Evolutionary conservation across 2,329 filamentous ascomycete species (phyloP), one percentile per base, ranked within the genome.

Genomic region (Xylariales sp.): DNA sequence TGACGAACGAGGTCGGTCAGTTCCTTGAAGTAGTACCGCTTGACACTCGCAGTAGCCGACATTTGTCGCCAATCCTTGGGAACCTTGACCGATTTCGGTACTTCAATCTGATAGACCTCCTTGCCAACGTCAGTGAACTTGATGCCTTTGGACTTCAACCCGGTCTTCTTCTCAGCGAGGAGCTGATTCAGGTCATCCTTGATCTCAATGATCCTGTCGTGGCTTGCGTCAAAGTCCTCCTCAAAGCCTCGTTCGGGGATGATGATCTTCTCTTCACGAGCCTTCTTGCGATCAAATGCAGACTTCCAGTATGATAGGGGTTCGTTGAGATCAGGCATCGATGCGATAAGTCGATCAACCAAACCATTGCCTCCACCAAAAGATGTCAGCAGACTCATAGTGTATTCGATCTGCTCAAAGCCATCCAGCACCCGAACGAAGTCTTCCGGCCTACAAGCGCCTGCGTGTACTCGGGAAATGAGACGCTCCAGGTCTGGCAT

Each of bases 361-460:
- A 97, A 75, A 3, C 88, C 86, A 37, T 88, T 84, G 3, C 84
- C 86, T n/a, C 82, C 78, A 40, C 83, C 80, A 53, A 86, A 86
- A 7, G 82, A 75, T 34, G 76, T 73, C 1, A 97, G 74, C 16
- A 97, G 73, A 38, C 80, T 78, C 75, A 95, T 88, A 1, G 90
- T 95, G 60, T 95, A 93, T 48, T 96, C 89, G 33, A 98, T 97
- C 63, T 96, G 91, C 67, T 97, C 93, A 53, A 96, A 98, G 0
- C 93, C 93, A 61, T 97, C 90, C 0, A 98, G 72, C 0, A 97
- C 91, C 35, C 83, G 86, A 33, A 97, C 81, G 60, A 98, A 98
- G 59, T 98, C 93, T 43, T 93, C 86, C 0, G 89, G 79, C 56
- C 82, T 88, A 67, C 90, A 96, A n/a, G 81, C 81, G 1, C 88